Evolutionary conservation across 345 rosid genomes (phyloP), one percentile per base, ranked within the genome.

Genomic region (Bretschneidera sinensis): DNA sequence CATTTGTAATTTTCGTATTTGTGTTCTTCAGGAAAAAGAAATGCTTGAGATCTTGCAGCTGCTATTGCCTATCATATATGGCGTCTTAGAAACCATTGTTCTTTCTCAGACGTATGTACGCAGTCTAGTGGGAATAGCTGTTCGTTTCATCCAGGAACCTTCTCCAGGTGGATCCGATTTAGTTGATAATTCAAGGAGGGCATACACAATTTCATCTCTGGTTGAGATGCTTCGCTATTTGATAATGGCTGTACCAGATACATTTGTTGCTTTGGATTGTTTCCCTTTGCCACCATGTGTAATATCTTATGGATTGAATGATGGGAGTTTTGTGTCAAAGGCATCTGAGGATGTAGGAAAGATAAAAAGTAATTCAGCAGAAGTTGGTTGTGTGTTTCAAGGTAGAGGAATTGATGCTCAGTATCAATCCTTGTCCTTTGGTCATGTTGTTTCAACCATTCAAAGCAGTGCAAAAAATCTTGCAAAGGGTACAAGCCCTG

Each of bases 251-350:
- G 91, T 87, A 39, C 98, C 99, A 1, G 95, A 95, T 76, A 82
- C 99, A 48, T 95, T 95, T 80, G 96, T 95, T 75, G 88, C 90
- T 58, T 60, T 87, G 71, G 98, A 95, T 76, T 95, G 94, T 79
- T 88, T 95, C 65, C 98, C 99, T 24, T 81, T 95, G 53, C 99
- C 98, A 21, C 62, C 85, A 17, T 81, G 82, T 64, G 88, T 88
- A 47, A 60, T 87, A 62, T 87, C 92, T 52, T 81, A 81, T 70
- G 79, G 89, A 53, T 68, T 71, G 55, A 85, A 57, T 74, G 95
- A 88, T 70, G 95, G 84, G 55, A 73, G 78, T 70, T 83, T 81
- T 77, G 64, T 76, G 51, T 78, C 85, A 48, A 95, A 86, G 81
- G 74, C 82, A 64, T 82, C 77, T 43, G 95, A 88, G 72, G 88